Evolutionary conservation across 345 rosid species (phyloP).

Genomic region (Adansonia digitata): DNA sequence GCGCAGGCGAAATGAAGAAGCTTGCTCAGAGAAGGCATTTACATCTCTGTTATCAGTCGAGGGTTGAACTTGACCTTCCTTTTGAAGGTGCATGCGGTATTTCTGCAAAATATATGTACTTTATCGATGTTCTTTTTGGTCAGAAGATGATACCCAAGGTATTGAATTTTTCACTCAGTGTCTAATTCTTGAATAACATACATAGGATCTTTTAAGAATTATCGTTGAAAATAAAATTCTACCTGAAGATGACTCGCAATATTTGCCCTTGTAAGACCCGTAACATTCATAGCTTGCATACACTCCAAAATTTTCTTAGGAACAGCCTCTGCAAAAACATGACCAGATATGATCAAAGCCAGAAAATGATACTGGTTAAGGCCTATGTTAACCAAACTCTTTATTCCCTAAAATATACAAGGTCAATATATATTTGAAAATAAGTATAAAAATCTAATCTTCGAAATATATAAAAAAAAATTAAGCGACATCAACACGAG

Average conservation of each 20-base stretch:
- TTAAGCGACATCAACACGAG: too few species aligned
- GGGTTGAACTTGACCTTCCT: not conserved
- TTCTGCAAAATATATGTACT: slow-evolving; percentile 12
- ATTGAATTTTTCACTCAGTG: not conserved
- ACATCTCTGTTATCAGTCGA: not conserved
- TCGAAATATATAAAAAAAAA: too few species aligned
- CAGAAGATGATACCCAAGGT: not conserved
- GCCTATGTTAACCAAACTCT: too few species aligned
- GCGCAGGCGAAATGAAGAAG: not conserved
- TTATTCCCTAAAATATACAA: too few species aligned
- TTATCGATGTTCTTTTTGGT: not conserved
- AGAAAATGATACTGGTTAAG: too few species aligned
- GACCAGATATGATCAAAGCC: not conserved
- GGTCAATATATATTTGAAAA: too few species aligned
- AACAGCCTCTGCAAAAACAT: slow-evolving; percentile 29
- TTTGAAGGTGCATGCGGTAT: slow-evolving; percentile 24
- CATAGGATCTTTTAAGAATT: not conserved
- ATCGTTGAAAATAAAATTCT: not conserved
- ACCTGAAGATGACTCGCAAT: slow-evolving; percentile 46
- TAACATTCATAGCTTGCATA: slow-evolving; percentile 30
- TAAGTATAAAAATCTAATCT: too few species aligned
- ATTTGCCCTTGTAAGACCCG: slow-evolving; percentile 27
- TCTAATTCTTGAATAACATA: not conserved
- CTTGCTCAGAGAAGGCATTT: not conserved
- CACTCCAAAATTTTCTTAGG: slow-evolving; percentile 38